Conservation (phyloP, 202 grass and related monocot species). For the Setaria viridis region DNA sequence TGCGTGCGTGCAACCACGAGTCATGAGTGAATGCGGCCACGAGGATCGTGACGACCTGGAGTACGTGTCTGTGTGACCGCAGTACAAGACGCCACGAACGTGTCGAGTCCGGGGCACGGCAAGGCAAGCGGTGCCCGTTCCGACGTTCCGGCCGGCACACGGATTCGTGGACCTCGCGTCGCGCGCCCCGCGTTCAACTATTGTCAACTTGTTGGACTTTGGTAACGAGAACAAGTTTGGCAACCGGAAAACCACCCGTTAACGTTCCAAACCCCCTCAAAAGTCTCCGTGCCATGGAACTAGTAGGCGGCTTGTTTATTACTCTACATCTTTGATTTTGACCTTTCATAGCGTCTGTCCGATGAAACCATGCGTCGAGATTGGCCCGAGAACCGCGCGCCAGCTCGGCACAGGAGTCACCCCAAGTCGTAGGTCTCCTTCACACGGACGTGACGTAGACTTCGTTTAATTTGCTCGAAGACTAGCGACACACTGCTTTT, state of each 20-base stretch:
- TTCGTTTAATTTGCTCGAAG: background rate
- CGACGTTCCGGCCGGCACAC: background rate
- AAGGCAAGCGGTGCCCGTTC: too few species aligned
- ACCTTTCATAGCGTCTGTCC: background rate
- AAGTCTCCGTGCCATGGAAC: background rate
- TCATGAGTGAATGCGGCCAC: background rate
- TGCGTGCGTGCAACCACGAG: background rate
- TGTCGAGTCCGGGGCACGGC: background rate
- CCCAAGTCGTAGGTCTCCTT: slow-evolving; percentile 12
- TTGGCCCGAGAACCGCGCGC: background rate
- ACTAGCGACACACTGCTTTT: too few species aligned
- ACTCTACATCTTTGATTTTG: background rate
- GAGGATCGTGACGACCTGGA: background rate
- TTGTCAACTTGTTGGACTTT: background rate
- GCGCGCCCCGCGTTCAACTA: background rate
- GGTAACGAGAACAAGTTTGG: background rate
- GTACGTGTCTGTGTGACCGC: background rate
- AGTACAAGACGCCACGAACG: background rate
- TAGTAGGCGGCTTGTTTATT: background rate
- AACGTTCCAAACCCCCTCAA: background rate
- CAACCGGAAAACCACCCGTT: background rate
- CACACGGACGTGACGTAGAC: background rate
- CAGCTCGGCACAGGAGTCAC: background rate
- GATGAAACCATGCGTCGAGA: background rate
- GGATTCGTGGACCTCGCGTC: background rate